Evolutionary conservation across 106 monocot genomes (phyloP).

Genomic region (Amphibolis antarctica): DNA sequence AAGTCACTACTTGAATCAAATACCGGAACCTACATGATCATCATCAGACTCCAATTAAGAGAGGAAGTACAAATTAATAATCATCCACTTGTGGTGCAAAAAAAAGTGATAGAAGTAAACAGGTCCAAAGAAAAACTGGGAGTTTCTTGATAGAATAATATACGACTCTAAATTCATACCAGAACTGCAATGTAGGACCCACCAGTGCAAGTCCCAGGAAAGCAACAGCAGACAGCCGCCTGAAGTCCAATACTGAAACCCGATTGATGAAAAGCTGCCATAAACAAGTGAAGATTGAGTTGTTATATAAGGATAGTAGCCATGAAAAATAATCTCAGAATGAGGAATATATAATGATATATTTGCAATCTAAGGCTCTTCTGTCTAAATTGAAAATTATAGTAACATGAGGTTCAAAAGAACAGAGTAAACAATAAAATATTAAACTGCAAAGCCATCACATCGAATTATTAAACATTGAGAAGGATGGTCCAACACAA

Average conservation of each 20-base stretch:
- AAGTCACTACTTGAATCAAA: slow-evolving; percentile 46
- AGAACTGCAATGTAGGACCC: slow-evolving; percentile 66
- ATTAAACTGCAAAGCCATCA: not conserved
- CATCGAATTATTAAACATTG: not conserved
- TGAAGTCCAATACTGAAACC: slow-evolving; percentile 36
- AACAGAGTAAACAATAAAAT: not conserved
- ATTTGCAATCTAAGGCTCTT: not conserved
- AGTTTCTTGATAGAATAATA: not conserved
- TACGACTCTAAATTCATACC: slow-evolving; percentile 23
- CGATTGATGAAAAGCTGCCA: slow-evolving; percentile 25
- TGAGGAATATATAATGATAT: not conserved
- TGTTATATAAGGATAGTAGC: not conserved
- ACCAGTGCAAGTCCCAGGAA: slow-evolving; percentile 63
- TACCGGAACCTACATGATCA: slow-evolving; percentile 45
- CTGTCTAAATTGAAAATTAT: no score
- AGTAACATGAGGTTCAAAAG: no score
- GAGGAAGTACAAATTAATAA: no score
- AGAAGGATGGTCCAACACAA: not conserved
- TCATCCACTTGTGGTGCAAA: no score
- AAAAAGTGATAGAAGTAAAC: no score
- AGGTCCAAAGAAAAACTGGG: no score
- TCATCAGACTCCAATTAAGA: not conserved
- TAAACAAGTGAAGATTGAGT: not conserved
- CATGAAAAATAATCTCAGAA: not conserved
- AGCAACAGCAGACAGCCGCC: slow-evolving; percentile 57